phyloP scores from a whole-genome alignment of 768 basidiomycete genomes.

The Cystoderma amianthinum region DNA sequence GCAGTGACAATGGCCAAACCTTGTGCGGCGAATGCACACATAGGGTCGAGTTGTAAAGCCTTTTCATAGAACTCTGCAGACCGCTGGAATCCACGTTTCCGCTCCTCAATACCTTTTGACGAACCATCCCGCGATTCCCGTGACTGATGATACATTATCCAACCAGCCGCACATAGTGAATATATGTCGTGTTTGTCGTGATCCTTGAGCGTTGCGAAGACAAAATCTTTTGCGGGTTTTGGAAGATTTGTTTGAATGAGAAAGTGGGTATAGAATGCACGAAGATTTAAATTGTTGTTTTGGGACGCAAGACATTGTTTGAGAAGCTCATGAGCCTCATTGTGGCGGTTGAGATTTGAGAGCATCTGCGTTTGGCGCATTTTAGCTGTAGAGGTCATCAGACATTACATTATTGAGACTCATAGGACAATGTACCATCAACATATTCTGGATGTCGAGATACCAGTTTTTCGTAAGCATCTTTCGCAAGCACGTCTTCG shows the following conservation, averaged over 20 bases:
- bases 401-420: neutral
- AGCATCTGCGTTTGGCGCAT: conserved; percentile 85
- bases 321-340: conserved; percentile 81
- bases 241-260: conserved; percentile 69
- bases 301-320: conserved; percentile 86
- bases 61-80: conserved; percentile 92
- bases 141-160: conserved; percentile 80
- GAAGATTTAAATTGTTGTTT: conserved; percentile 74
- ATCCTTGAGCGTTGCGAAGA: conserved; percentile 82
- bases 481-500: conserved; percentile 65
- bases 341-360: conserved; percentile 56
- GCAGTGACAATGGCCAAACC: conserved; percentile 92
- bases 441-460: conserved; percentile 93
- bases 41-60: conserved; percentile 76
- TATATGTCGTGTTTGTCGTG: conserved; percentile 86
- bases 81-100: conserved; percentile 69
- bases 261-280: conserved; percentile 92
- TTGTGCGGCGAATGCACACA: conserved; percentile 90
- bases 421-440: conserved; percentile 56
- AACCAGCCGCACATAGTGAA: conserved; percentile 84
- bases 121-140: conserved; percentile 74
- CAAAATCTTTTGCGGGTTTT: conserved; percentile 80
- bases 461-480: conserved; percentile 83
- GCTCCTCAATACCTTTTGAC: conserved; percentile 55
- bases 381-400: conserved; percentile 58